Conservation (phyloP, 495 filamentous ascomycete species). For the Penicillium arizonense region DNA sequence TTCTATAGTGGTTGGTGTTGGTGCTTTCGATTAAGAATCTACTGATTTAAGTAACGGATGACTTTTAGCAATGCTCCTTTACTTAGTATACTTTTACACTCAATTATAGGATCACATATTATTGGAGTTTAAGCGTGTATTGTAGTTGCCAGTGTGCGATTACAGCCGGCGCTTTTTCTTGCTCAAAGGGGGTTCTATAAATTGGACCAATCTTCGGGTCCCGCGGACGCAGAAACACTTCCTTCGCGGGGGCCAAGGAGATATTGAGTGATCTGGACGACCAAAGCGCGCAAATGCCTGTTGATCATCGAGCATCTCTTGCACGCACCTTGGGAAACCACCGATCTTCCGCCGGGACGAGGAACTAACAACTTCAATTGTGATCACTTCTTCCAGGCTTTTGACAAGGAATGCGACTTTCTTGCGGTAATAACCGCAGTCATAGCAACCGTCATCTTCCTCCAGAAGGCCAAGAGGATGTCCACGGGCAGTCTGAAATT, state of each 20-base stretch:
- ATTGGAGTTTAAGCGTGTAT: no score
- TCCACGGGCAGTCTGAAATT: conserved; percentile 6
- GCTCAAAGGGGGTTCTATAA: no score
- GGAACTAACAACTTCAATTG: conserved; percentile 5
- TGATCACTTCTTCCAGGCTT: conserved; percentile 15
- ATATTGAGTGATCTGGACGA: conserved; percentile 15
- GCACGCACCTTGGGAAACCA: conserved; percentile 17
- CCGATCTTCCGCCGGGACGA: conserved; percentile 10
- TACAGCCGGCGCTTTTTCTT: no score
- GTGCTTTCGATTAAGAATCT: no score
- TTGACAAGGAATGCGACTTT: conserved; percentile 10
- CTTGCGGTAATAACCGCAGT: conserved; percentile 20
- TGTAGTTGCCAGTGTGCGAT: no score
- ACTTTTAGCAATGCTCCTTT: no score
- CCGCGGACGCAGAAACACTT: no score
- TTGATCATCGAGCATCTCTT: conserved; percentile 13
- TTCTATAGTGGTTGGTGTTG: no score
- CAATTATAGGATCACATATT: no score
- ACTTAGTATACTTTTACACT: no score
- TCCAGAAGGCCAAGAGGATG: conserved; percentile 9
- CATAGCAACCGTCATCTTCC: conserved; percentile 12
- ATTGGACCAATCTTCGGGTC: no score
- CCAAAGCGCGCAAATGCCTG: conserved; percentile 15
- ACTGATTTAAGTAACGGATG: no score
- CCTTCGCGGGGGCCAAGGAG: neutral